Percentiles rank a stretch among this genome's conserved stretches.
phyloP scores from a whole-genome alignment of 2,329 filamentous ascomycete genomes.

The Elsinoe australis region DNA sequence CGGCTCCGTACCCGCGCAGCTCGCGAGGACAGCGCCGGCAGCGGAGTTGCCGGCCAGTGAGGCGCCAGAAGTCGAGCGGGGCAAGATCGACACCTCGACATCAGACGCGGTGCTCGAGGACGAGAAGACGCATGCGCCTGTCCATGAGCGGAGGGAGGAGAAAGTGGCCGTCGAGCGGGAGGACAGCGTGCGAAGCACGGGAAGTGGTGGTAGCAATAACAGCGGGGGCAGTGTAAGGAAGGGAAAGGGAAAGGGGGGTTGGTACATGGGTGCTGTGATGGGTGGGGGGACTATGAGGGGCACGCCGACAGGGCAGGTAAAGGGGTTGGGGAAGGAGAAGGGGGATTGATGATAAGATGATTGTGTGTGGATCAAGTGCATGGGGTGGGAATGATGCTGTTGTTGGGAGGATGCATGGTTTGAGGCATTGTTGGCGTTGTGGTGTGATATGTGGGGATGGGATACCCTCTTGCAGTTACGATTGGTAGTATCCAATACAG shows the following conservation, averaged over 20 bases:
- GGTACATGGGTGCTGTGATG: conserved; percentile 4
- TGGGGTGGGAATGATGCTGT: background rate
- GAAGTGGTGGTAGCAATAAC: background rate
- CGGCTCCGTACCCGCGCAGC: background rate
- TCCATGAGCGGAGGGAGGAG: no score
- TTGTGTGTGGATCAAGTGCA: background rate
- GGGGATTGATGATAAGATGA: background rate
- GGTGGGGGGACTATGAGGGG: background rate
- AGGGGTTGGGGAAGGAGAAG: conserved; percentile 8
- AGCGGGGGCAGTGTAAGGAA: background rate
- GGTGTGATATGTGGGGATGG: conserved; percentile 3
- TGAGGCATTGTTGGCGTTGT: background rate
- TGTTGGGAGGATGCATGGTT: background rate
- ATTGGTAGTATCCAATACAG: no score
- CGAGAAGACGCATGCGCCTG: no score
- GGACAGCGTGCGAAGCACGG: no score
- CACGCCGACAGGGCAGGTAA: background rate
- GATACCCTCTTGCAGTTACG: no score
- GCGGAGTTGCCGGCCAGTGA: no score
- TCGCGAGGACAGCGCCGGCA: background rate
- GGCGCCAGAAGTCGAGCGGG: no score
- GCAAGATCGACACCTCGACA: no score
- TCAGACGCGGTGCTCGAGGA: no score
- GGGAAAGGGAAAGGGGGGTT: conserved; percentile 6
- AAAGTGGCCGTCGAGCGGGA: no score